Base-by-base conservation (phyloP, 2,329 filamentous ascomycete genomes). In the Trichoderma pleuroti region DNA sequence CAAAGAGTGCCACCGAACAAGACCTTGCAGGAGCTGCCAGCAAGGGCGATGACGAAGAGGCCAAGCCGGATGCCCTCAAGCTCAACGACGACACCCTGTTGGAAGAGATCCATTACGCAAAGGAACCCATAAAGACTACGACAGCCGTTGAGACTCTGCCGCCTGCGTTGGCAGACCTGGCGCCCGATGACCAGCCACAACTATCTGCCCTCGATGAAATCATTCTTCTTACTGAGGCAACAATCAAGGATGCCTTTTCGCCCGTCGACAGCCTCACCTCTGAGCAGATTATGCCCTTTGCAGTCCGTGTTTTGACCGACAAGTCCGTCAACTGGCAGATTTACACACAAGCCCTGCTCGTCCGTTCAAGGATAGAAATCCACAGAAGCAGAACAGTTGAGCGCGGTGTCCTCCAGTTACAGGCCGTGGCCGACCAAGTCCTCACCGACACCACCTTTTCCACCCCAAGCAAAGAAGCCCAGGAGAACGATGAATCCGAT, bases 301-400 rank as follows among this genome's bases (percentile, higher is more conserved):
- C 96, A 0, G 91, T 91, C 2, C 89, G 96, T 52, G 96, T 98
- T 0, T 86, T 99, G 1, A 88, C 92, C 10, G 94, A 96, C 72
- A 94, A 95, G 75, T 92, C 92, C 59, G 95, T 93, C 1, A 99
- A 98, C 80, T 99, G 96, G 96, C 96, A 98, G 79, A 91, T 98
- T 39, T 98, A 98, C 78, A 98, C 96, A 0, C 94, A 98, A 78
- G 96, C 94, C 0, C 84, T 99, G 10, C 85, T 99, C 0, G 92
- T 98, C 2, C 88, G 96, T 57, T 97, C 93, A 72, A 87, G 96
- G 18, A 95, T 98, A 68, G 96, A 99, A 80, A 87, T 94, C 0
- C 94, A 97, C 81, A 88, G 90, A 67, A 93, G 94, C 67, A 87
- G 95, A 68, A 99, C 96, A 0, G 86, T 97, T 46, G 96, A 99